Evolutionary conservation across 2,329 filamentous ascomycete genomes (phyloP).

Genomic region (Hymenoscyphus infarciens): DNA sequence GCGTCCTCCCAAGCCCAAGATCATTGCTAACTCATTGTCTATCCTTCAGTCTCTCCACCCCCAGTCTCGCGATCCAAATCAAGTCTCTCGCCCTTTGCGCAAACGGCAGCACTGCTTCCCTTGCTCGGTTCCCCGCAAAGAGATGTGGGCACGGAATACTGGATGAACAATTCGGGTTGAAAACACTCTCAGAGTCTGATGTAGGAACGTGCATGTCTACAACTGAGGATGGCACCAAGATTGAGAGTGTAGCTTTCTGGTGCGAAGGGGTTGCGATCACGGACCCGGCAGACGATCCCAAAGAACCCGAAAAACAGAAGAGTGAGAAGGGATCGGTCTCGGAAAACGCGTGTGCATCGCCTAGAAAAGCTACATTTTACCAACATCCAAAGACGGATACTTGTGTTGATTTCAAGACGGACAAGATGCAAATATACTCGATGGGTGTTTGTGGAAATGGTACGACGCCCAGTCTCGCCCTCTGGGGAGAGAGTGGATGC

Average conservation of each 20-base stretch:
- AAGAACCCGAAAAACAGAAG: conserved; percentile 10
- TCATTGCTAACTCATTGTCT: too few species aligned
- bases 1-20: too few species aligned
- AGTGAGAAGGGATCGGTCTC: conserved; percentile 11
- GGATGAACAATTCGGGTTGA: too few species aligned
- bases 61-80: too few species aligned
- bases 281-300: conserved; percentile 12
- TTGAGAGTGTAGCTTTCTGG: conserved; percentile 20
- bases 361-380: conserved; percentile 8
- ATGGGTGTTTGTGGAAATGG: conserved; percentile 15
- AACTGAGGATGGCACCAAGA: not conserved
- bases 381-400: conserved; percentile 16
- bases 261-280: conserved; percentile 17
- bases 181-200: conserved; percentile 15
- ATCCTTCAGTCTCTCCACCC: too few species aligned
- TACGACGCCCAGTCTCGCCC: conserved; percentile 12
- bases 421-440: conserved; percentile 14
- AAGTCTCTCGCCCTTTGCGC: too few species aligned
- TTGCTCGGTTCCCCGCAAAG: too few species aligned
- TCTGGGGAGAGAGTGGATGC: conserved; percentile 10
- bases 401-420: conserved; percentile 14
- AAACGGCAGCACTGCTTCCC: too few species aligned
- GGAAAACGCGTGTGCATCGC: conserved; percentile 10
- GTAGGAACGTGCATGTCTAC: conserved; percentile 13
- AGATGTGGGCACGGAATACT: too few species aligned